Percentiles rank a stretch among this genome's conserved stretches.
These are phyloP conservation scores for Globisporangium okanoganense DNA, from an alignment of 352 stramenopile species.

Conservation along the genomic window DNA sequence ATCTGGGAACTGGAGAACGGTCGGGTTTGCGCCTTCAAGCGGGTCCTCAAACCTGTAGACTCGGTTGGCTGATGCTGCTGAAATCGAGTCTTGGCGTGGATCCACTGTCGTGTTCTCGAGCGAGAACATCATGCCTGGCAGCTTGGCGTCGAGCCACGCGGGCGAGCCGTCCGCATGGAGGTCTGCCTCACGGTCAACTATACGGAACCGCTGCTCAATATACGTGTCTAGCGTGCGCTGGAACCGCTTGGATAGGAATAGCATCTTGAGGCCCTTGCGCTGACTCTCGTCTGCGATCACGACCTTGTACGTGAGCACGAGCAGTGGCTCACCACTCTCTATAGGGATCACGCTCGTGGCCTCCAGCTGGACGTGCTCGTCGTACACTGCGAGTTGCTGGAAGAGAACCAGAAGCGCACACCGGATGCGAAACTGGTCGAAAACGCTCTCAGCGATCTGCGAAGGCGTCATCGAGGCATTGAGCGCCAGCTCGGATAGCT, in stretches of 20 bases:
- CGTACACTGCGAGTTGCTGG: constrained; percentile 13
- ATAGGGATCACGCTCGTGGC: not conserved
- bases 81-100: not conserved
- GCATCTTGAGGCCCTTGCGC: constrained; percentile 6
- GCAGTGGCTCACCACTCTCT: not conserved
- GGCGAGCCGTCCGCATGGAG: constrained; percentile 13
- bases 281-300: constrained; percentile 18
- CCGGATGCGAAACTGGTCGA: constrained; percentile 16
- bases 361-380: constrained; percentile 4
- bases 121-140: constrained; percentile 11
- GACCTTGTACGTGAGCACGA: constrained; percentile 13
- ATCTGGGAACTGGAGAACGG: not conserved
- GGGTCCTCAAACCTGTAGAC: constrained; percentile 8
- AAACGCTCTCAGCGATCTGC: constrained; percentile 3
- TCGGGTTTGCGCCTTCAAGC: not conserved
- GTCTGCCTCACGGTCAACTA: not conserved
- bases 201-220: not conserved
- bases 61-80: not conserved
- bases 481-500: not conserved
- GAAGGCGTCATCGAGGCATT: not conserved
- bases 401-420: constrained; percentile 20
- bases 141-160: not conserved
- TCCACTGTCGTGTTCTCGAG: not conserved
- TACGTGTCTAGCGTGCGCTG: constrained; percentile 1
- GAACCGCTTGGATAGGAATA: constrained; percentile 15